Evolutionary conservation across 768 basidiomycete species (phyloP).

Genomic region (Pulveroboletus sp.): DNA sequence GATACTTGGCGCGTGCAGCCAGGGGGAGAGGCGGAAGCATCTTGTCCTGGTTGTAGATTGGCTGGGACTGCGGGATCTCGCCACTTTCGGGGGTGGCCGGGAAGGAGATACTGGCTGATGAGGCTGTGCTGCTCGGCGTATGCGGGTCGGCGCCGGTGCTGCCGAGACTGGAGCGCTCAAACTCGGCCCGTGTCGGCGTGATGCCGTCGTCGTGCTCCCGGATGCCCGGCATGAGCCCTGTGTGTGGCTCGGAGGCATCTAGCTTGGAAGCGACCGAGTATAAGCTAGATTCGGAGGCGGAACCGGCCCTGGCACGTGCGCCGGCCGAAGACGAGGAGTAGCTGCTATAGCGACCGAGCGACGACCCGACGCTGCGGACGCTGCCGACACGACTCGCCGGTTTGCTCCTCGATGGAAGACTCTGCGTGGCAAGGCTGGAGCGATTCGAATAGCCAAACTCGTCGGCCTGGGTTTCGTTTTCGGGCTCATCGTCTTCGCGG

Average conservation of each 20-base stretch:
- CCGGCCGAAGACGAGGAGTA: conserved; percentile 20
- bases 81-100: conserved; percentile 27
- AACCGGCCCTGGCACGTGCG: conserved; percentile 11
- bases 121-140: conserved; percentile 31
- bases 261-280: conserved; percentile 15
- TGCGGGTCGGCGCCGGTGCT: conserved; percentile 23
- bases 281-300: conserved; percentile 19
- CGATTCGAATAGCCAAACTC: conserved; percentile 26
- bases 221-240: conserved; percentile 26
- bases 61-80: conserved; percentile 9
- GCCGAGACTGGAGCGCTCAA: conserved; percentile 24
- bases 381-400: conserved; percentile 21
- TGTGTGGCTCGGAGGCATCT: conserved; percentile 5
- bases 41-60: conserved; percentile 26
- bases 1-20: conserved; percentile 13
- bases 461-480: conserved; percentile 4
- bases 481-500: conserved; percentile 28
- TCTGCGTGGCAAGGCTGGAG: conserved; percentile 11
- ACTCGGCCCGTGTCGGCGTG: conserved; percentile 29
- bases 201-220: conserved; percentile 29
- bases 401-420: conserved; percentile 23
- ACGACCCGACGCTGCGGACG: conserved; percentile 20
- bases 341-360: conserved; percentile 22
- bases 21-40: conserved; percentile 31
- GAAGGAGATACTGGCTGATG: conserved; percentile 29